A percentile compares a stretch with the other conserved stretches of the same genome.
Evolutionary conservation across 1,284 basidiomycete species (phyloP).

Genomic region (Cronartium quercuum): DNA sequence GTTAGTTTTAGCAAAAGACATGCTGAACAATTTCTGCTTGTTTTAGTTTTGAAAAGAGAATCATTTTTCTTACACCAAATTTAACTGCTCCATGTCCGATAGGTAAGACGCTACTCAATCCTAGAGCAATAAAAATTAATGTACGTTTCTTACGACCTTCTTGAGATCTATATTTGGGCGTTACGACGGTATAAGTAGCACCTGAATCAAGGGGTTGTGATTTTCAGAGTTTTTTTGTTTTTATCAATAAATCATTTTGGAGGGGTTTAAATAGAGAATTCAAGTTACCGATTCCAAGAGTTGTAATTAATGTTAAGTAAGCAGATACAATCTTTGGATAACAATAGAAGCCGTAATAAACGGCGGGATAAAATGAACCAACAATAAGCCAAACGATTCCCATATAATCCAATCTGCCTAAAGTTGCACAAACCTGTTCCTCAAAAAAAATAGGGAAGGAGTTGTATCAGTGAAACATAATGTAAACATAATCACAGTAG

Average conservation of each 20-base stretch:
- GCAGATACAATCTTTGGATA: constrained; percentile 55
- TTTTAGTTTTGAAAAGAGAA: neutral
- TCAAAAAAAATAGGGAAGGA: neutral
- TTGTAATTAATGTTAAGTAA: constrained; percentile 57
- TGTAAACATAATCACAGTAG: constrained; percentile 23
- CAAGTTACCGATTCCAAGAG: constrained; percentile 59
- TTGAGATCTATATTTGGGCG: constrained; percentile 69
- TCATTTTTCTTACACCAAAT: constrained; percentile 45
- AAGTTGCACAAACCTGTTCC: constrained; percentile 31
- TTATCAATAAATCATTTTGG: neutral
- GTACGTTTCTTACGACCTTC: constrained; percentile 72
- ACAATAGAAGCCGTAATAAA: constrained; percentile 60
- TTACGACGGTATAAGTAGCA: constrained; percentile 69
- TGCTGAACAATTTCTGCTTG: neutral
- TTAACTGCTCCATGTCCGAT: constrained; percentile 61
- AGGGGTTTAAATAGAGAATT: constrained; percentile 21
- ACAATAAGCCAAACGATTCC: constrained; percentile 60
- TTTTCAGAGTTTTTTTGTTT: neutral
- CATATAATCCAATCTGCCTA: constrained; percentile 40
- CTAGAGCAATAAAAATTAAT: constrained; percentile 70
- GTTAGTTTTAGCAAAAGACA: neutral
- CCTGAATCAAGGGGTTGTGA: constrained; percentile 50
- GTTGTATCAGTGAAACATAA: neutral
- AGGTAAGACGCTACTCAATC: constrained; percentile 66
- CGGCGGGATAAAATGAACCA: constrained; percentile 70